Evolutionary conservation across 257 asterid species (phyloP).

Genomic region (Salvia splendens): DNA sequence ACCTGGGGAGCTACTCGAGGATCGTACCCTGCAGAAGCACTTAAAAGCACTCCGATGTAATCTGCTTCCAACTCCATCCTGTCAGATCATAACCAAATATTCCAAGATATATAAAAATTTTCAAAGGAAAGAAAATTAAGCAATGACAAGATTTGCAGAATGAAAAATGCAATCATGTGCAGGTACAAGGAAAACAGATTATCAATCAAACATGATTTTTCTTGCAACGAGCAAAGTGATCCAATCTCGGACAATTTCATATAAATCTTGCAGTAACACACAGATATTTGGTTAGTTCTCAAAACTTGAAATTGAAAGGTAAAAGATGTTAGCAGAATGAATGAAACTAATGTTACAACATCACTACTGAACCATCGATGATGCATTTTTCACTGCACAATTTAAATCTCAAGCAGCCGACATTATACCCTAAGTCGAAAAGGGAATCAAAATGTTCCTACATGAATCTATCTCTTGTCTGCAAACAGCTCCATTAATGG

Average conservation of each 20-base stretch:
- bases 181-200: neutral
- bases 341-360: neutral
- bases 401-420: neutral
- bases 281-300: neutral
- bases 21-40: conserved; percentile 87
- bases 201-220: neutral
- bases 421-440: neutral
- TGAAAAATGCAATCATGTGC: neutral
- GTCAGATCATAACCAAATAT: neutral
- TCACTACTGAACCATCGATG: neutral
- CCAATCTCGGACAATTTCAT: neutral
- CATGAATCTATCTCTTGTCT: too few relatives aligned
- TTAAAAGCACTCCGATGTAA: conserved; percentile 69
- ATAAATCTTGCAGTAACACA: neutral
- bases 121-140: neutral
- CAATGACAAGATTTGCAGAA: neutral
- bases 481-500: too few relatives aligned
- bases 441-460: neutral
- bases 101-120: neutral
- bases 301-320: neutral
- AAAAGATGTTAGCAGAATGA: neutral
- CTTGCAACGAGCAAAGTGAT: neutral
- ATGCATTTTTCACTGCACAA: neutral
- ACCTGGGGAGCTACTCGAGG: conserved; percentile 89
- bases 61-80: conserved; percentile 99